These are phyloP conservation scores for Suillus brevipes DNA, from an alignment of 768 basidiomycete genomes.

Conservation along the genomic window DNA sequence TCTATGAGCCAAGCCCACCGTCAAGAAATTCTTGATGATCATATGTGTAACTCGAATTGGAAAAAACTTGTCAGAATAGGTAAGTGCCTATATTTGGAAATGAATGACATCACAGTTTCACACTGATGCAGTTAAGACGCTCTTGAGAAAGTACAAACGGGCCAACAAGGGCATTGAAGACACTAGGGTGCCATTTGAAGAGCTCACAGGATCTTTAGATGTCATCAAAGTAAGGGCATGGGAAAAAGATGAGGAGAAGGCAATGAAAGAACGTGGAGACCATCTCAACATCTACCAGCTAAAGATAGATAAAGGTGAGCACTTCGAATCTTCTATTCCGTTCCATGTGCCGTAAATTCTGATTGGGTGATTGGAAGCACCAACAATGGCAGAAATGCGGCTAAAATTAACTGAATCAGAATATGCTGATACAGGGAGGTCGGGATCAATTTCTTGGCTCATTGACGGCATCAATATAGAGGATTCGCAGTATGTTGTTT, in stretches of 20 bases:
- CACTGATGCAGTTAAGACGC: not conserved
- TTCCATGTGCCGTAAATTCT: too few relatives aligned
- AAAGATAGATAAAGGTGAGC: constrained; percentile 8
- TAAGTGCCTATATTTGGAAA: constrained; percentile 8
- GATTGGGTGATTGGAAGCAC: not conserved
- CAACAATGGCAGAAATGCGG: constrained; percentile 6
- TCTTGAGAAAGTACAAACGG: not conserved
- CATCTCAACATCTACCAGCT: constrained; percentile 6
- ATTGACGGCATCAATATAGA: constrained; percentile 8
- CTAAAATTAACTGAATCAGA: not conserved
- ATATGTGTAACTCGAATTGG: too few relatives aligned
- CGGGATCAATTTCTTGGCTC: constrained; percentile 5
- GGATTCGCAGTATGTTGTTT: constrained; percentile 8
- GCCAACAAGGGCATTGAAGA: not conserved
- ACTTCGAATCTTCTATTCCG: not conserved
- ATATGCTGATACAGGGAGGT: not conserved
- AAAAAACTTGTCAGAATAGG: constrained; percentile 30
- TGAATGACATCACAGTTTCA: too few relatives aligned
- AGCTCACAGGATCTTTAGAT: constrained; percentile 1
- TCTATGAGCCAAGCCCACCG: constrained; percentile 26
- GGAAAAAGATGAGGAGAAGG: too few relatives aligned
- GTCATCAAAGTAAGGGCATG: too few relatives aligned
- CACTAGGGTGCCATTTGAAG: constrained; percentile 4
- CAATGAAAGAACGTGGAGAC: too few relatives aligned
- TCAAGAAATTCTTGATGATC: constrained; percentile 32